Conservation (phyloP, 495 filamentous ascomycete genomes). For the Jackrogersella multiformis region DNA sequence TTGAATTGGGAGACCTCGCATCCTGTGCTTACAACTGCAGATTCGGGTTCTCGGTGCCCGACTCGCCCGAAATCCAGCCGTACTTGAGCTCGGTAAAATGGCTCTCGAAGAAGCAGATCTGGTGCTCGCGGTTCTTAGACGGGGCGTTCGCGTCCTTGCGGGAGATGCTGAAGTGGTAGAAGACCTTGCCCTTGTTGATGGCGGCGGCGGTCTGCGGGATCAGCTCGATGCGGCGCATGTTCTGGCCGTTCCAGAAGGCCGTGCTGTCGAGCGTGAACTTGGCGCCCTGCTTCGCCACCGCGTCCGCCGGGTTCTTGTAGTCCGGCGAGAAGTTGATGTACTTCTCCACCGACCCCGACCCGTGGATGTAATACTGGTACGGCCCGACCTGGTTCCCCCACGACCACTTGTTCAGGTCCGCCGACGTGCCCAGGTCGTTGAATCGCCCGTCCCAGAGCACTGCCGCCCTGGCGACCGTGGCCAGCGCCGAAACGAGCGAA, state of each 20-base stretch:
- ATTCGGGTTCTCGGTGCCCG: conserved; percentile 60
- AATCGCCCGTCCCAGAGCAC: conserved; percentile 71
- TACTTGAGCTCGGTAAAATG: conserved; percentile 79
- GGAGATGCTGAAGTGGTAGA: conserved; percentile 73
- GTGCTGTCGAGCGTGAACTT: conserved; percentile 70
- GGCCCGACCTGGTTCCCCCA: conserved; percentile 72
- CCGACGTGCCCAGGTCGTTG: conserved; percentile 61
- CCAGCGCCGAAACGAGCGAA: conserved; percentile 29
- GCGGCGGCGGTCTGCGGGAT: conserved; percentile 71
- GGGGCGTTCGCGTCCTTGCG: conserved; percentile 64
- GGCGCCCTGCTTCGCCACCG: conserved; percentile 64
- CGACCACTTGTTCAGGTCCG: conserved; percentile 67
- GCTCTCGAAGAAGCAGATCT: conserved; percentile 75
- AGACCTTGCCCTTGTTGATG: conserved; percentile 66
- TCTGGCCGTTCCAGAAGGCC: conserved; percentile 68
- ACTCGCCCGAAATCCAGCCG: conserved; percentile 69
- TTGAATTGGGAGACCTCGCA: too few species aligned
- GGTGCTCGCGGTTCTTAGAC: conserved; percentile 68
- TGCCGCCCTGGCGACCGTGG: conserved; percentile 43
- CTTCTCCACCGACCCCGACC: conserved; percentile 58
- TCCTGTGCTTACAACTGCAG: conserved; percentile 54
- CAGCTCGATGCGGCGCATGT: conserved; percentile 68
- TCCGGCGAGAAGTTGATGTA: conserved; percentile 64
- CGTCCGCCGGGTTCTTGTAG: conserved; percentile 72
- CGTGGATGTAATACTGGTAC: conserved; percentile 81